Evolutionary conservation across 495 filamentous ascomycete genomes (phyloP), one percentile per base, ranked within the genome.

Genomic region (Penicillium egyptiacum): DNA sequence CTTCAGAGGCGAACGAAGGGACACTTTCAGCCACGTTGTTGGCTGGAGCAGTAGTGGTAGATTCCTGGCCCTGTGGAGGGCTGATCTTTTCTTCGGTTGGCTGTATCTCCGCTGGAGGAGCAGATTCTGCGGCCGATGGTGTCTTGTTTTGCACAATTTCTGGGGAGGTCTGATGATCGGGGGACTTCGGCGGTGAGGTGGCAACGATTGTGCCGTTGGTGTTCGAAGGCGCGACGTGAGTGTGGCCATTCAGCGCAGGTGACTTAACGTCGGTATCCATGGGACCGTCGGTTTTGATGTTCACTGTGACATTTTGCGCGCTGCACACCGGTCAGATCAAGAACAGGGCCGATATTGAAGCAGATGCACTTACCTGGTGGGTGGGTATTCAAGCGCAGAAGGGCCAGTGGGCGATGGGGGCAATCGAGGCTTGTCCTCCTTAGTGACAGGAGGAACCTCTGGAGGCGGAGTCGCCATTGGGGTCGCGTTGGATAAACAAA

Each of bases 381-480:
- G 62, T 47, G 55, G 66, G 37, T 68, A 43, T 23, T 71, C 70
- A 39, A 61, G 62, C n/a, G 69, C 67, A 20, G 75, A 62, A 20
- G 63, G 59, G 49, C 70, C 75, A 58, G 69, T 73, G 25, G 75
- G 72, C 52, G 74, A 72, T 23, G 73, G 75, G 50, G 73, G 74
- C 52, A 75, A 58, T 69, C 75, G 74, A 67, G 71, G 74, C 71
- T 79, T 78, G 53, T 76, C 75, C 67, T 76, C 73, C 68, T 78
- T 79, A 41, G 72, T 50, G 31, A 63, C 50, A 58, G 70, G 64
- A 58, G 69, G 45, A 44, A 67, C 74, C 72, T 79, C 76, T 30
- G 76, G 75, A 70, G 76, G 76, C 69, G 76, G 76, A 50, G 76
- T 79, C 65, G 76, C 76, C 76, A 79, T 79, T 65, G 61, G 65